Evolutionary conservation across 306 rosid species (phyloP).

Genomic region (Vicia sativa): DNA sequence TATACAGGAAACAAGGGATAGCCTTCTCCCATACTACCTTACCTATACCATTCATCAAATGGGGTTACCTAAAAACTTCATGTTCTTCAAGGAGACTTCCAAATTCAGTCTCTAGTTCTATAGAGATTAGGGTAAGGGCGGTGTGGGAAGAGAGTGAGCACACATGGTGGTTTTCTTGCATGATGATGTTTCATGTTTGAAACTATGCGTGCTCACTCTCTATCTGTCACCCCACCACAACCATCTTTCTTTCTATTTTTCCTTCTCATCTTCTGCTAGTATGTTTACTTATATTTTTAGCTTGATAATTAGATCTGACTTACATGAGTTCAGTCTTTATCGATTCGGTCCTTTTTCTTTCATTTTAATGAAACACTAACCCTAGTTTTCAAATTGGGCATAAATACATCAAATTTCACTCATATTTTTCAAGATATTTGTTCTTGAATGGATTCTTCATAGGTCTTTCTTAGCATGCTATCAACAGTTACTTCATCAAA

Average conservation of each 20-base stretch:
- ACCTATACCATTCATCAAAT: not conserved
- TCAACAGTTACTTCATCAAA: conserved; percentile 11
- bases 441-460: conserved; percentile 3
- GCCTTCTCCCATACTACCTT: not conserved
- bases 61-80: not conserved
- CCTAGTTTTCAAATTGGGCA: conserved; percentile 37
- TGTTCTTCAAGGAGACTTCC: conserved; percentile 1
- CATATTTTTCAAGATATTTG: conserved; percentile 8
- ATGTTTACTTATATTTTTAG: not conserved
- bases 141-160: conserved; percentile 99
- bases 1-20: conserved; percentile 20
- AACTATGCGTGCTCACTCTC: conserved; percentile 92
- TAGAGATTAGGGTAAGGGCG: conserved; percentile 56
- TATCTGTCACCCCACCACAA: conserved; percentile 78
- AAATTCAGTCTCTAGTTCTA: no score
- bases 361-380: conserved; percentile 35
- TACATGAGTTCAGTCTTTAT: not conserved
- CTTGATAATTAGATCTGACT: not conserved
- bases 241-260: conserved; percentile 7
- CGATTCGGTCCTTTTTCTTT: not conserved
- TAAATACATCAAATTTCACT: conserved; percentile 19
- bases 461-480: conserved; percentile 9
- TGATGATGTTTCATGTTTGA: conserved; percentile 64
- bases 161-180: conserved; percentile 85
- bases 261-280: not conserved